Base-by-base conservation (phyloP, 805 yeast species). In the Maudiozyma bulderi region DNA sequence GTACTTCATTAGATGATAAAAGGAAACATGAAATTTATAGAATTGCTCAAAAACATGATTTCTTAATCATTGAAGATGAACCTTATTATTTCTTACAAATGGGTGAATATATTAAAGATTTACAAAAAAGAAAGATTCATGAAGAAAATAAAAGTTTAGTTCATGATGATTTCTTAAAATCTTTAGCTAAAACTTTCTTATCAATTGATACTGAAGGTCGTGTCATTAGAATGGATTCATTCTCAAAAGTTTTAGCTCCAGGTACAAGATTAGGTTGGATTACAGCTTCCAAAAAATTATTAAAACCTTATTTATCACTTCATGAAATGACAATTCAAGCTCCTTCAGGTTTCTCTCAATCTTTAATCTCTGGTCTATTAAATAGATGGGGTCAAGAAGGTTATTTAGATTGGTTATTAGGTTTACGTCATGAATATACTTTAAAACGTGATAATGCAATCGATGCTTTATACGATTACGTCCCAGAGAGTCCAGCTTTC, bases 1-100 rank as follows among this genome's bases (percentile, higher is more conserved):
- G 99, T 38, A 82, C 95, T 3, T 85, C 88, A 28, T 73, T 93
- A 59, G 73, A 84, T 35, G 69, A 61, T 30, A 90, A 86, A 60
- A 81, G 98, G 72, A 86, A 96, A 71, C 65, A 70, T 53, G 78
- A 75, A 49, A 77, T 93, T 56, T 90, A 89, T 69, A 75, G 77
- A 52, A 64, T 91, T 53, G 91, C 95, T 35, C 82, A 79, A 63
- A 82, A 87, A 71, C 85, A 89, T 67, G 96, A 93, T 70, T 75
- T 91, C 64, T 60, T 91, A 49, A 82, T 91, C 57, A 67, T 91
- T 47, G 99, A 91, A 72, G 99, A 91, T 67, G 99, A 93, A 71
- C 99, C 99, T 48, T 91, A 91, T 80, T 91, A 87, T 74, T 91
- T 88, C 74, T 73, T 91, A 65, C 99, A 91, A 71, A 88, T 91